phyloP scores from a whole-genome alignment of 495 filamentous ascomycete species.

The Aspergillus homomorphus region DNA sequence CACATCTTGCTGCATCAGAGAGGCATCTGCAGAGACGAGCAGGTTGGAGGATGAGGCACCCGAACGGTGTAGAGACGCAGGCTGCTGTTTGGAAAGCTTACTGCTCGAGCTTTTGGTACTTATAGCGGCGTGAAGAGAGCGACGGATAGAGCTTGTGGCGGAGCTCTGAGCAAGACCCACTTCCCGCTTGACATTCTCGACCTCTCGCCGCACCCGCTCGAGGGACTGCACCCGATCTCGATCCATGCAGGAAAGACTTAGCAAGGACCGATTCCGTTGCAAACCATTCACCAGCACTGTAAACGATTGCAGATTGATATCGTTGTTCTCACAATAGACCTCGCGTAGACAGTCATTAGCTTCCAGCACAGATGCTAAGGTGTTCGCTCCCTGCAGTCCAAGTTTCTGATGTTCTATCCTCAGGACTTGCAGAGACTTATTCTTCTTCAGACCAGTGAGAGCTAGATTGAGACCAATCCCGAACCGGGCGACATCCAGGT shows the following conservation, averaged over 20 bases:
- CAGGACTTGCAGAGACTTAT: slow-evolving; percentile 70
- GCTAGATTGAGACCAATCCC: slow-evolving; percentile 79
- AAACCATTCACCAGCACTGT: slow-evolving; percentile 73
- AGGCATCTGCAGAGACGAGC: slow-evolving; percentile 23
- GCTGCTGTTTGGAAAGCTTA: slow-evolving; percentile 34
- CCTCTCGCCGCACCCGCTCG: slow-evolving; percentile 58
- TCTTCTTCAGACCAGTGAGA: slow-evolving; percentile 70
- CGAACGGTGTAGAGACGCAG: slow-evolving; percentile 22
- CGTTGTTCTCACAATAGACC: slow-evolving; percentile 74
- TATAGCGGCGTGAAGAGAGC: slow-evolving; percentile 44
- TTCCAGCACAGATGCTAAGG: slow-evolving; percentile 71
- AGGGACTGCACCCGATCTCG: slow-evolving; percentile 59
- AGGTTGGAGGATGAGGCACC: slow-evolving; percentile 19
- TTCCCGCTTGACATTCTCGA: slow-evolving; percentile 51
- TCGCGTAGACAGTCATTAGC: slow-evolving; percentile 63
- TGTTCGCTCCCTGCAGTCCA: slow-evolving; percentile 70
- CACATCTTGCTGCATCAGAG: slow-evolving; percentile 47
- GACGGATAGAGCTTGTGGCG: slow-evolving; percentile 44
- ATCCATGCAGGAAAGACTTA: slow-evolving; percentile 65
- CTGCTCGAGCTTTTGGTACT: slow-evolving; percentile 25
- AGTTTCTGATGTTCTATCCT: slow-evolving; percentile 66
- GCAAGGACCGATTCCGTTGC: slow-evolving; percentile 61
- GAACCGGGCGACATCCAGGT: slow-evolving; percentile 80
- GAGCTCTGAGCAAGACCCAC: slow-evolving; percentile 28
- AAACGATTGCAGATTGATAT: slow-evolving; percentile 73